Conservation (phyloP, 2,329 filamentous ascomycete species). For the Tolypocladium pustulatum region DNA sequence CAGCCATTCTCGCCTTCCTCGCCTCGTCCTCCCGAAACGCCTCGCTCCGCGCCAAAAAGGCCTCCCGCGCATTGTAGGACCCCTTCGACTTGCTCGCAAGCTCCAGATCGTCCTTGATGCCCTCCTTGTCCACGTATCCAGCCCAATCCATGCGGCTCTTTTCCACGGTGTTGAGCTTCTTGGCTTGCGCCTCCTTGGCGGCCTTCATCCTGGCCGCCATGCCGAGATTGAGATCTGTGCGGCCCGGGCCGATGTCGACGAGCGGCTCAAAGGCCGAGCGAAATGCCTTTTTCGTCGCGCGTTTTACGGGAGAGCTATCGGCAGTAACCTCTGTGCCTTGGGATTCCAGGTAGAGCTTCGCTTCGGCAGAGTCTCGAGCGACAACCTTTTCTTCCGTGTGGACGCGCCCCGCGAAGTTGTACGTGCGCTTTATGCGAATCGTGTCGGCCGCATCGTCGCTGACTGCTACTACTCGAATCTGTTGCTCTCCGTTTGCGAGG, state of each 20-base stretch:
- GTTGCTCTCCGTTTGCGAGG: background rate
- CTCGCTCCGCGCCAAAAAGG: slow-evolving; percentile 57
- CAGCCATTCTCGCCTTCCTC: slow-evolving; percentile 39
- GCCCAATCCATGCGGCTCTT: slow-evolving; percentile 68
- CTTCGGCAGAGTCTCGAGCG: slow-evolving; percentile 53
- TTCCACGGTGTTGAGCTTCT: slow-evolving; percentile 61
- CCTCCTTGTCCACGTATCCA: slow-evolving; percentile 60
- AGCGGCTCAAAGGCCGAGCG: slow-evolving; percentile 54
- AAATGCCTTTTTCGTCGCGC: slow-evolving; percentile 43
- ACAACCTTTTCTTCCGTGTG: slow-evolving; percentile 65
- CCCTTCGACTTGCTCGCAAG: slow-evolving; percentile 55
- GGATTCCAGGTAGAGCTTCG: slow-evolving; percentile 50
- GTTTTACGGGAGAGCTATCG: slow-evolving; percentile 24
- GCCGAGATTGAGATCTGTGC: slow-evolving; percentile 49
- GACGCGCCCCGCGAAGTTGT: slow-evolving; percentile 64
- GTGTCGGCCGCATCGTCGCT: slow-evolving; percentile 23
- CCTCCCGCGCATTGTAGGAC: slow-evolving; percentile 50
- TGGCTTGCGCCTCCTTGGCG: slow-evolving; percentile 39
- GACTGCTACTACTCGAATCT: background rate
- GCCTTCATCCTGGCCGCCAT: slow-evolving; percentile 36
- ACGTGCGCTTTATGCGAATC: slow-evolving; percentile 59
- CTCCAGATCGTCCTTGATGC: slow-evolving; percentile 58
- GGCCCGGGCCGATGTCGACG: slow-evolving; percentile 28
- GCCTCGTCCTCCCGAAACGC: slow-evolving; percentile 51
- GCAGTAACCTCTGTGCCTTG: slow-evolving; percentile 20